A percentile compares a stretch with the other conserved stretches of the same genome.
Conservation (phyloP, 129 eudicot species). For the Flaveria bidentis region DNA sequence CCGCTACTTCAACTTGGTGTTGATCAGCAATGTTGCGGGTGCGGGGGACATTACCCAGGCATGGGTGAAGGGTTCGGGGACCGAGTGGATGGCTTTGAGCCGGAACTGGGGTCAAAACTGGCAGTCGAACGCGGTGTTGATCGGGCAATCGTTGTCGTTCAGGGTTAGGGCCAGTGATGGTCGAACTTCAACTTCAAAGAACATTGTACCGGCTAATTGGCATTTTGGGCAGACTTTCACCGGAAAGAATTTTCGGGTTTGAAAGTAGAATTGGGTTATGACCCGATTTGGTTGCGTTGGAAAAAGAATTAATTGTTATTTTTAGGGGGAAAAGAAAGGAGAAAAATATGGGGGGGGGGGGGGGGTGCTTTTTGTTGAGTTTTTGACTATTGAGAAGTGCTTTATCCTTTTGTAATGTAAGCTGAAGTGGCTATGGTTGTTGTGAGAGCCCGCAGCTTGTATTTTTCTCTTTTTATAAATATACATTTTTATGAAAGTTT, state of each 20-base stretch:
- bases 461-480: neutral
- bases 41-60: slow-evolving; percentile 64
- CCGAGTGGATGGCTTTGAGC: slow-evolving; percentile 63
- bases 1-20: slow-evolving; percentile 68
- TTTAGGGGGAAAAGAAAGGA: neutral
- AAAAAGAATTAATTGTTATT: slow-evolving; percentile 6
- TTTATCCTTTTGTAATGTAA: slow-evolving; percentile 31
- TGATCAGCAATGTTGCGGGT: slow-evolving; percentile 75
- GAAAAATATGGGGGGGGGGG: neutral
- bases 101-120: slow-evolving; percentile 85
- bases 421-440: slow-evolving; percentile 41
- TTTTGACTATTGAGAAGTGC: slow-evolving; percentile 36
- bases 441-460: slow-evolving; percentile 41
- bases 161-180: slow-evolving; percentile 39
- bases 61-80: slow-evolving; percentile 62
- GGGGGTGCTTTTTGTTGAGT: slow-evolving; percentile 37
- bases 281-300: slow-evolving; percentile 9
- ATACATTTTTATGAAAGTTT: slow-evolving; percentile 20
- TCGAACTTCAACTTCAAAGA: slow-evolving; percentile 40
- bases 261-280: slow-evolving; percentile 5
- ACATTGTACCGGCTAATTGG: slow-evolving; percentile 41
- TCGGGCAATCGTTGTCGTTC: slow-evolving; percentile 62
- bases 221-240: slow-evolving; percentile 46
- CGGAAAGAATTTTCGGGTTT: slow-evolving; percentile 49
- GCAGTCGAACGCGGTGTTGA: slow-evolving; percentile 57